Base-by-base conservation (phyloP, 1,284 basidiomycete species). In the Porphyrellus sp. region DNA sequence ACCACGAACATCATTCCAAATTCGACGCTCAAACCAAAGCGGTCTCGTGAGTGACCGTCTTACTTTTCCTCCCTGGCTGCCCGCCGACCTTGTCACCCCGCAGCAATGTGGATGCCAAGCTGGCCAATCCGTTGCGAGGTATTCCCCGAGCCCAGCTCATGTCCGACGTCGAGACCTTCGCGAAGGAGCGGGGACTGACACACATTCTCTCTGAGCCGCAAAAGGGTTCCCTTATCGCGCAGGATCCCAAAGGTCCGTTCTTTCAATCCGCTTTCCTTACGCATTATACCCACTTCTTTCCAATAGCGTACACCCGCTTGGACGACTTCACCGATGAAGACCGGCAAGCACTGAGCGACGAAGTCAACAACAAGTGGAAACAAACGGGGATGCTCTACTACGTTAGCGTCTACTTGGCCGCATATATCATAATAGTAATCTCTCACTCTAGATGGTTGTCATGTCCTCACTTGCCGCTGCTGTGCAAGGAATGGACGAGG, bases 401-500 rank as follows among this genome's bases (percentile, higher is more conserved):
- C 15, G 65, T 67, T 11, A 40, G 68, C 58, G 2, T 27, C 4
- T n/a, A 6, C 38, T 3, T 25, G 1, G 15, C 25, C 11, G 1
- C 11, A 18, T 45, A n/a, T n/a, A 13, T 4, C 43, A 18, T 41
- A 0, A 12, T 24, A 15, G 0, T 54, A 25, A 59, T 27, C 8
- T 41, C 16, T 5, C 23, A 27, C n/a, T 34, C 5, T 16, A 80
- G 63, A 76, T 83, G 58, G 81, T 81, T 53, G 69, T 79, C 50
- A 71, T 83, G 56, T 78, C 83, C 55, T 83, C 79, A 0, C 63
- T 85, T 30, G 85, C 83, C 4, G 86, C 86, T 15, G 82, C 81
- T 28, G 85, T 88, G 16, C 86, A 88, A 69, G 86, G 86, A 38
- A 83, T 82, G 79, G 83, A 86, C 55, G 80, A 88, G 67, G 76